Conservation (phyloP, 495 filamentous ascomycete genomes). For the Aspergillus saccharolyticus region DNA sequence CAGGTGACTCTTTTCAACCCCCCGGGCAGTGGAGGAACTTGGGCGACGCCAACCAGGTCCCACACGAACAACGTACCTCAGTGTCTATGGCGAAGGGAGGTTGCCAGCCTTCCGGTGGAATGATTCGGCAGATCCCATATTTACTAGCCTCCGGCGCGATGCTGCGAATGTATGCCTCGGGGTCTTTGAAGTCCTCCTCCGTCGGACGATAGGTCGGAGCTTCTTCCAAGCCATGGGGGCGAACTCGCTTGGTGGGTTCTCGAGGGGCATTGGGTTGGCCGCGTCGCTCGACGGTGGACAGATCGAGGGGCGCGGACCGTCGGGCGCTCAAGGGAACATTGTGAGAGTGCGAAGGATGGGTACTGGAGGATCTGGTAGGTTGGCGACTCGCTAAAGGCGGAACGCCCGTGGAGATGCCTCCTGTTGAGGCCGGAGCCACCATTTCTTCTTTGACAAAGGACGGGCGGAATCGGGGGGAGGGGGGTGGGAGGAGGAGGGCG, state of each 20-base stretch:
- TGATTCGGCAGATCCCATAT: slow-evolving; percentile 91
- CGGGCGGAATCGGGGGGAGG: no score
- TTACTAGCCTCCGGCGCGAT: slow-evolving; percentile 77
- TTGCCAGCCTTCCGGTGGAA: slow-evolving; percentile 91
- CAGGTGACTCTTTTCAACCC: no score
- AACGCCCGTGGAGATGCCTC: slow-evolving; percentile 37
- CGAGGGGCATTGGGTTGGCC: slow-evolving; percentile 69
- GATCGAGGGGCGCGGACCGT: slow-evolving; percentile 67
- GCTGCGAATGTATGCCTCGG: slow-evolving; percentile 84
- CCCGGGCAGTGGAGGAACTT: slow-evolving; percentile 9
- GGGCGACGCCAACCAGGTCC: background rate
- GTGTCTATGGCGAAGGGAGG: slow-evolving; percentile 95
- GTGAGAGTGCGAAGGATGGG: slow-evolving; percentile 45
- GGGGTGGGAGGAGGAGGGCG: slow-evolving; percentile 11
- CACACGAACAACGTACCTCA: slow-evolving; percentile 58
- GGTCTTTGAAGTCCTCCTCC: slow-evolving; percentile 90
- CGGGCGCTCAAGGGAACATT: slow-evolving; percentile 66
- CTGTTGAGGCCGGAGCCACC: slow-evolving; percentile 50
- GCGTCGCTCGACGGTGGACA: slow-evolving; percentile 86
- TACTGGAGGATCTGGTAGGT: slow-evolving; percentile 41
- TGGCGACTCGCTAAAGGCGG: slow-evolving; percentile 33
- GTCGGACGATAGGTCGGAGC: slow-evolving; percentile 90
- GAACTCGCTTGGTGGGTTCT: slow-evolving; percentile 68
- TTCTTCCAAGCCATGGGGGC: slow-evolving; percentile 80
- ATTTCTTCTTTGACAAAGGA: no score